Evolutionary conservation across 345 rosid genomes (phyloP).

Genomic region (Rubroshorea leprosula): DNA sequence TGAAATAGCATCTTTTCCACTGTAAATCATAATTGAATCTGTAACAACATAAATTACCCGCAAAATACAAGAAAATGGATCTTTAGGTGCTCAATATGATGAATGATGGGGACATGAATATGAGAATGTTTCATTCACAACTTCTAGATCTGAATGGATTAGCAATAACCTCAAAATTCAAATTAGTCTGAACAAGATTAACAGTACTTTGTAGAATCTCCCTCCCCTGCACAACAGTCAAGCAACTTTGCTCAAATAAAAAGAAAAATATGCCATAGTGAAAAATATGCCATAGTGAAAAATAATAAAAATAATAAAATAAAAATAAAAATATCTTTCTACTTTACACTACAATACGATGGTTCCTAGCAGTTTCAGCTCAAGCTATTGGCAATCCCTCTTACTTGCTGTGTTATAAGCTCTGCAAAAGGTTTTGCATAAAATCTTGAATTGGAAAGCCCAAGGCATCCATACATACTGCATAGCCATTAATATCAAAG

Average conservation of each 20-base stretch:
- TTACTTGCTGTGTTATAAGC: constrained; percentile 85
- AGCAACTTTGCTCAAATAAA: constrained; percentile 10
- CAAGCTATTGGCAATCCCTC: constrained; percentile 12
- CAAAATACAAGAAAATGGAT: constrained; percentile 24
- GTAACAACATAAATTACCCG: constrained; percentile 98
- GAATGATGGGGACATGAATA: constrained; percentile 14
- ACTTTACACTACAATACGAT: not conserved
- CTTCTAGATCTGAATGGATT: constrained; percentile 18
- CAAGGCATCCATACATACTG: constrained; percentile 99
- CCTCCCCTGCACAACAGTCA: constrained; percentile 65
- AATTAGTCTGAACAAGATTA: constrained; percentile 87
- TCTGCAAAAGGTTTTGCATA: constrained; percentile 98
- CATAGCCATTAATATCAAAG: constrained; percentile 19
- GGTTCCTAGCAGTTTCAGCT: constrained; percentile 6
- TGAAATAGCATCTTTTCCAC: constrained; percentile 74
- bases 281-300: too few species aligned
- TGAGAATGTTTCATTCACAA: constrained; percentile 8
- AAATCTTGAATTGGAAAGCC: constrained; percentile 95
- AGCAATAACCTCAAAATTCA: constrained; percentile 71
- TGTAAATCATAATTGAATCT: constrained; percentile 97
- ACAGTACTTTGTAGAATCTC: constrained; percentile 95
- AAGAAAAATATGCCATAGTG: not conserved
- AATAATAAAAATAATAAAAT: too few species aligned
- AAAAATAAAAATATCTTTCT: not conserved
- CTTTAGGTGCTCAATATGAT: constrained; percentile 16